Evolutionary conservation across 495 filamentous ascomycete genomes (phyloP).

Genomic region (Penicillium ucsense): DNA sequence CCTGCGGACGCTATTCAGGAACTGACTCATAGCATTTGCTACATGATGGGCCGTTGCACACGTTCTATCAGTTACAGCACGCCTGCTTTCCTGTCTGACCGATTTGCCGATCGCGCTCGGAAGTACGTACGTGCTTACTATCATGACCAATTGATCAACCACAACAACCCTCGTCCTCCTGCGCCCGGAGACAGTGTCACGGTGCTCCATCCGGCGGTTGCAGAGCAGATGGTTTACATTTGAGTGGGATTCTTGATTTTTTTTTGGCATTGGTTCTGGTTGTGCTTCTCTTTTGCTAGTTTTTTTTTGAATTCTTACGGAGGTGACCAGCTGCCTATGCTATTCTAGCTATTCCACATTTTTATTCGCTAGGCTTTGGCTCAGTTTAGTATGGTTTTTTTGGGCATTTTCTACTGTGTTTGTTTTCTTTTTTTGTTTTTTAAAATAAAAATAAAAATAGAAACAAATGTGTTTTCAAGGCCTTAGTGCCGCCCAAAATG

Average conservation of each 20-base stretch:
- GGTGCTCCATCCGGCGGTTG: not conserved
- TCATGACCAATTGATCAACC: not conserved
- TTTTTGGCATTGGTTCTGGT: too few species aligned
- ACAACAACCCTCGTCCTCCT: not conserved
- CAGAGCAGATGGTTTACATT: conserved; percentile 7
- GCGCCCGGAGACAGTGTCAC: not conserved
- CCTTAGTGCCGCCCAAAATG: not conserved
- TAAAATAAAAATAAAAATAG: not conserved
- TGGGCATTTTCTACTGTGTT: not conserved
- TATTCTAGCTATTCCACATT: too few species aligned
- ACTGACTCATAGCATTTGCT: conserved; percentile 63
- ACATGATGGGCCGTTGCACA: conserved; percentile 66
- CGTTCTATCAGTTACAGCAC: conserved; percentile 65
- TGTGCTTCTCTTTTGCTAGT: not conserved
- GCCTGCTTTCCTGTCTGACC: conserved; percentile 65
- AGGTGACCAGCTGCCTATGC: too few species aligned
- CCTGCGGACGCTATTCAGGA: conserved; percentile 46
- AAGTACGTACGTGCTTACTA: conserved; percentile 40
- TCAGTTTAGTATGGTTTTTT: not conserved
- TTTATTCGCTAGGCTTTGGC: not conserved
- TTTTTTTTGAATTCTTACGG: too few species aligned
- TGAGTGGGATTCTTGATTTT: not conserved
- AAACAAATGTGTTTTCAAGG: not conserved
- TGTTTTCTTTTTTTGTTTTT: not conserved
- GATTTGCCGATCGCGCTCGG: conserved; percentile 60